Evolutionary conservation across 2,329 filamentous ascomycete species (phyloP).

Genomic region (Penicillium sp.): DNA sequence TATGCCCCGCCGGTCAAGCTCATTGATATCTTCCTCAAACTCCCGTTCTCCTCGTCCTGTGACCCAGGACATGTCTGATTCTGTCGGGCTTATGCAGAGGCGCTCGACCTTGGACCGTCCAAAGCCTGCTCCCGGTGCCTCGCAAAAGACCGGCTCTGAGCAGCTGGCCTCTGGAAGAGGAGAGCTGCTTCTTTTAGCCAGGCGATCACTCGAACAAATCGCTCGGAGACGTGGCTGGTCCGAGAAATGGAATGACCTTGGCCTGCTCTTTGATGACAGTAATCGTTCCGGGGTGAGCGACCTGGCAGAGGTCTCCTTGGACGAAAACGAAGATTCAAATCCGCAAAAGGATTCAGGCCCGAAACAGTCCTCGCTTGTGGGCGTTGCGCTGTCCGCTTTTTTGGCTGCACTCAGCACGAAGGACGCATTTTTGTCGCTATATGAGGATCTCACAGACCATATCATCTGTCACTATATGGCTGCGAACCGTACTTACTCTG

Average conservation of each 20-base stretch:
- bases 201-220: constrained; percentile 73
- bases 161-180: constrained; percentile 80
- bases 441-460: constrained; percentile 77
- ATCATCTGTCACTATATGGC: constrained; percentile 79
- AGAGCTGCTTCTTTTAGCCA: constrained; percentile 75
- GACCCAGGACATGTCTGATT: constrained; percentile 34
- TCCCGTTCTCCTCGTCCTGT: constrained; percentile 24
- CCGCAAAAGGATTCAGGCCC: constrained; percentile 14
- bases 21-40: constrained; percentile 26
- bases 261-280: constrained; percentile 37
- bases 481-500: constrained; percentile 73
- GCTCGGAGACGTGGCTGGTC: constrained; percentile 72
- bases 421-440: constrained; percentile 65
- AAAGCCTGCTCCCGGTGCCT: constrained; percentile 42
- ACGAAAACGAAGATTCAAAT: constrained; percentile 25
- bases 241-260: constrained; percentile 68
- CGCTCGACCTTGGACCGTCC: constrained; percentile 44
- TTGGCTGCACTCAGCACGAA: constrained; percentile 60
- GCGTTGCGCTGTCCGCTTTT: constrained; percentile 58
- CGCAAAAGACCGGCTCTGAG: constrained; percentile 62
- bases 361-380: constrained; percentile 35
- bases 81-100: constrained; percentile 36
- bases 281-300: constrained; percentile 27
- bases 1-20: constrained; percentile 42
- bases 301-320: constrained; percentile 37